Evolutionary conservation across 1,284 basidiomycete genomes (phyloP).

Genomic region (Apiotrichum domesticum): DNA sequence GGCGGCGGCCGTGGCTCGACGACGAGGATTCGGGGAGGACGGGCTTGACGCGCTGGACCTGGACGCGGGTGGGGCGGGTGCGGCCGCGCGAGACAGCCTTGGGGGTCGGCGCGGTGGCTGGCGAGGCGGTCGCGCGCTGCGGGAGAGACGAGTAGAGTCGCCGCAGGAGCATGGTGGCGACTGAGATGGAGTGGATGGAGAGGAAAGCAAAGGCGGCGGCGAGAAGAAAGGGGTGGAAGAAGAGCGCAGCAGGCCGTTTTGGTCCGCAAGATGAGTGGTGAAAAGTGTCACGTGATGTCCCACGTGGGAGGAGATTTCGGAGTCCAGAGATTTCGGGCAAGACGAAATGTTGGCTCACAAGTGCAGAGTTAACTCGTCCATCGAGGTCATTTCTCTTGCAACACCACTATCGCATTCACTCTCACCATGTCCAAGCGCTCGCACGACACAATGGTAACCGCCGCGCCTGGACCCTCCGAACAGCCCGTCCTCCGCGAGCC

Average conservation of each 20-base stretch:
- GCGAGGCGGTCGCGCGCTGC: conserved; percentile 1
- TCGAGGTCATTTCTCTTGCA: no score
- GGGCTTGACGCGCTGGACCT: conserved; percentile 3
- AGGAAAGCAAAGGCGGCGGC: not conserved
- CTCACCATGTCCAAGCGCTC: conserved; percentile 30
- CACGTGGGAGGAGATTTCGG: not conserved
- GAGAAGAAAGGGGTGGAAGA: not conserved
- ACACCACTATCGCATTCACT: not conserved
- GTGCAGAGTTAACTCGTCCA: no score
- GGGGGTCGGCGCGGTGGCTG: conserved; percentile 1
- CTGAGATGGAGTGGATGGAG: not conserved
- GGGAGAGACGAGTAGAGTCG: conserved; percentile 32
- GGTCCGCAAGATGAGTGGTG: not conserved
- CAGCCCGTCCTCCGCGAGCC: conserved; percentile 27
- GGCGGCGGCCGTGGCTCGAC: conserved; percentile 14
- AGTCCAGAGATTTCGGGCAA: no score
- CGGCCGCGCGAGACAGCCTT: conserved; percentile 14
- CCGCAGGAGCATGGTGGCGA: conserved; percentile 27
- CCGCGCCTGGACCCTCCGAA: conserved; percentile 10
- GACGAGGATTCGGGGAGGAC: not conserved
- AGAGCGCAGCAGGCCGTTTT: not conserved
- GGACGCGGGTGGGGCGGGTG: conserved; percentile 14
- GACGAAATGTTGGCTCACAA: no score
- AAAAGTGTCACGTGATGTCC: not conserved
- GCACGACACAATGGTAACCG: conserved; percentile 19